A percentile compares a stretch with the other conserved stretches of the same genome.
Conservation (phyloP, 148 eudicot species). For the Rhododendron ferrugineum region DNA sequence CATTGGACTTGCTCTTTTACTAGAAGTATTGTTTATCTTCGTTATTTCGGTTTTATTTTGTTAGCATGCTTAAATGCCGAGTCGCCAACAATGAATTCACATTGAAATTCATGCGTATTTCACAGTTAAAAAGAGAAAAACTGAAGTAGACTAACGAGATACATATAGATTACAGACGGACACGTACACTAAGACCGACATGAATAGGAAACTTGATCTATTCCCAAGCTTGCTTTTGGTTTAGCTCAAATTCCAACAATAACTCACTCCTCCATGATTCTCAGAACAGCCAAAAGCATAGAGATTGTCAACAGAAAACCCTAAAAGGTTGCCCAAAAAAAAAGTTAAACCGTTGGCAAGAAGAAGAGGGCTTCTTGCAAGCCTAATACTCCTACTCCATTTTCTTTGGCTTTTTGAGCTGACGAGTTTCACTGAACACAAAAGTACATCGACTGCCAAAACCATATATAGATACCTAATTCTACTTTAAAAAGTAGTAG, state of each 20-base stretch:
- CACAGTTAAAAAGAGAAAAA: not conserved
- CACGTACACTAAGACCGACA: not conserved
- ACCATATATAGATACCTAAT: not conserved
- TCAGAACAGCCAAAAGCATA: not conserved
- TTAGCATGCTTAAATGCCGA: not conserved
- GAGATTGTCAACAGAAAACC: not conserved
- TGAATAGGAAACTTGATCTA: not conserved
- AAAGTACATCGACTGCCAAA: not conserved
- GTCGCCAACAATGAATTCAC: not conserved
- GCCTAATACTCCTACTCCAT: not conserved
- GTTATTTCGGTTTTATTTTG: too few species aligned
- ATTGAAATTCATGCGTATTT: not conserved
- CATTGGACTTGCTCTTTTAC: not conserved
- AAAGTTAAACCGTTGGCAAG: not conserved
- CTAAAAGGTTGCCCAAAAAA: not conserved
- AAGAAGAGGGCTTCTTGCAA: too few species aligned
- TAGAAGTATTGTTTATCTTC: not conserved
- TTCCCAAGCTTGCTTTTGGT: not conserved
- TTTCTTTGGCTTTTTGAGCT: not conserved
- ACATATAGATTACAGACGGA: too few species aligned
- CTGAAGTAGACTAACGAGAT: not conserved
- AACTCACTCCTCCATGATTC: not conserved
- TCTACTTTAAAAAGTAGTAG: not conserved
- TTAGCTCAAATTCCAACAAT: not conserved
- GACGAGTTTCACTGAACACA: not conserved